Evolutionary conservation across 108 stramenopile genomes (phyloP).

Genomic region (Pseudonitzschia multistriata): DNA sequence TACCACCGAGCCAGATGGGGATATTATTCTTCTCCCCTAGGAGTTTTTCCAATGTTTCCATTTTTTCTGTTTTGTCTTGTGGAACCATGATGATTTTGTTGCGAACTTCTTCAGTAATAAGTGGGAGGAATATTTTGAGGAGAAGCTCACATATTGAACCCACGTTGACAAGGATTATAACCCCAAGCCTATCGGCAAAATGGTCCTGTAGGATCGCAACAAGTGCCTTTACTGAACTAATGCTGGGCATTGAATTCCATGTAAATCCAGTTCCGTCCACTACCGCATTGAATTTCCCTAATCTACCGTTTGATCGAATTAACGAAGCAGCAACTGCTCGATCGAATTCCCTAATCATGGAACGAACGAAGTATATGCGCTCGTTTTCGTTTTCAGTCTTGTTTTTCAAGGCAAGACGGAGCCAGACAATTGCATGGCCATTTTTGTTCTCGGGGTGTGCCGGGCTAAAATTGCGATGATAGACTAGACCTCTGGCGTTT

Average conservation of each 20-base stretch:
- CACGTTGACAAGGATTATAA: slow-evolving; percentile 57
- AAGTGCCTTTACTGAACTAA: slow-evolving; percentile 44
- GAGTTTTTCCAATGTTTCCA: slow-evolving; percentile 48
- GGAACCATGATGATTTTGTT: slow-evolving; percentile 72
- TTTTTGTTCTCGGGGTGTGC: slow-evolving; percentile 13
- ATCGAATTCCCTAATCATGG: slow-evolving; percentile 54
- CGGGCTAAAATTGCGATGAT: slow-evolving; percentile 54
- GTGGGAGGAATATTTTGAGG: slow-evolving; percentile 55
- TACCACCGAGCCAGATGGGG: slow-evolving; percentile 64
- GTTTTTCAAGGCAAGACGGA: slow-evolving; percentile 43
- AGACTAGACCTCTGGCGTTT: slow-evolving; percentile 60
- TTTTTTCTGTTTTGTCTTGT: slow-evolving; percentile 27
- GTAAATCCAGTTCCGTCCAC: slow-evolving; percentile 53
- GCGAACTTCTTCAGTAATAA: slow-evolving; percentile 67
- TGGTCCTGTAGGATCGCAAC: slow-evolving; percentile 76
- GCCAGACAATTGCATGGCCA: slow-evolving; percentile 60
- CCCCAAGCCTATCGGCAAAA: slow-evolving; percentile 69
- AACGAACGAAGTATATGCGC: slow-evolving; percentile 40
- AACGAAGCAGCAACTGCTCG: slow-evolving; percentile 54
- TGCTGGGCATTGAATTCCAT: slow-evolving; percentile 37
- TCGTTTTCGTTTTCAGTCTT: slow-evolving; percentile 20
- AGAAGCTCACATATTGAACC: slow-evolving; percentile 46
- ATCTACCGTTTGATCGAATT: slow-evolving; percentile 40
- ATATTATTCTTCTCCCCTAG: slow-evolving; percentile 51
- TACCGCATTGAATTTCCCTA: slow-evolving; percentile 72